These are phyloP conservation scores for Mycena epipterygia DNA, from an alignment of 768 basidiomycete genomes.

Conservation along the genomic window DNA sequence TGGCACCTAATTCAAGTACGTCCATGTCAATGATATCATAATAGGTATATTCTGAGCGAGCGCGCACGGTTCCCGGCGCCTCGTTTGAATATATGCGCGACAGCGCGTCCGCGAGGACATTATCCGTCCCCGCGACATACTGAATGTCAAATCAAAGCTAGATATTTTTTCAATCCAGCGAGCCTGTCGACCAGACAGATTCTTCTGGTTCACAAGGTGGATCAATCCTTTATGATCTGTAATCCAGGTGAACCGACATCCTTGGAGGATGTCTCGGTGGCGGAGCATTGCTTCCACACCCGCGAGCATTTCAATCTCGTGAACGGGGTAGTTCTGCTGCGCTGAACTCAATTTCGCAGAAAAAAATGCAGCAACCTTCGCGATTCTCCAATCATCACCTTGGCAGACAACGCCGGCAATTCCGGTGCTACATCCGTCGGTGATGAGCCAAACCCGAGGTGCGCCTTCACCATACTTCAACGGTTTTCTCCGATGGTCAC, in stretches of 20 bases:
- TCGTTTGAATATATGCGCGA: not conserved
- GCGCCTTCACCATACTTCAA: no score
- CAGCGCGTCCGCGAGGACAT: not conserved
- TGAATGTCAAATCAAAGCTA: not conserved
- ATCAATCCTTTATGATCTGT: not conserved
- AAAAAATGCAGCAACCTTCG: not conserved
- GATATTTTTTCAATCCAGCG: not conserved
- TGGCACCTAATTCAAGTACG: no score
- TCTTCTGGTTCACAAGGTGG: not conserved
- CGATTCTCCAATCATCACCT: not conserved
- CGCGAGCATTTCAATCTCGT: not conserved
- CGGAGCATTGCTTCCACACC: not conserved
- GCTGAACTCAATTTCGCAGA: no score
- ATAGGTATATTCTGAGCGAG: not conserved
- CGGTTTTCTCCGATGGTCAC: no score
- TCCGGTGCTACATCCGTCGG: not conserved
- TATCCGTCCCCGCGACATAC: not conserved
- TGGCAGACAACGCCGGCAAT: not conserved
- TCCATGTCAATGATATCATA: not conserved
- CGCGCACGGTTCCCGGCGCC: not conserved
- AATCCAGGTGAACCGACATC: not conserved
- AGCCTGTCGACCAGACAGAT: not conserved
- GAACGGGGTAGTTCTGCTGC: not conserved
- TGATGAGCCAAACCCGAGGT: not conserved
- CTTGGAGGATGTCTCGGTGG: not conserved